A percentile compares a stretch with the other conserved stretches of the same genome.
Conservation (phyloP, 352 stramenopile genomes). For the Pythium utonaiense region DNA sequence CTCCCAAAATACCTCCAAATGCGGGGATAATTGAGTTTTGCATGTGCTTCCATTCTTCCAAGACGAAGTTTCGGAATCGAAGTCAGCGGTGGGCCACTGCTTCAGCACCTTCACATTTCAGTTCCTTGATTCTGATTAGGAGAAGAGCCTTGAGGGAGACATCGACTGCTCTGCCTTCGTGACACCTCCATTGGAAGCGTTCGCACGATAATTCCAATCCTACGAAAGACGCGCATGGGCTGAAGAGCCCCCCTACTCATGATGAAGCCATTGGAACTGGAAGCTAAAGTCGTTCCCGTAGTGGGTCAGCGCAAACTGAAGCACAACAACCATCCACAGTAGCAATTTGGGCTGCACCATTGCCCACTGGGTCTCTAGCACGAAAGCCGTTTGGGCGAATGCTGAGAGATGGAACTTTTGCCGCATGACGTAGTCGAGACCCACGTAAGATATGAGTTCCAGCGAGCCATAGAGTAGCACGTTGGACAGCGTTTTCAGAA, state of each 20-base stretch:
- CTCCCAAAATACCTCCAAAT: background rate
- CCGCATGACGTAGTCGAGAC: slow-evolving; percentile 2
- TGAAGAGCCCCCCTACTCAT: too few relatives aligned
- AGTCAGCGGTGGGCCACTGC: too few relatives aligned
- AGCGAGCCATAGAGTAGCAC: slow-evolving; percentile 19
- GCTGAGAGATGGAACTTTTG: slow-evolving; percentile 4
- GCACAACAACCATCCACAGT: slow-evolving; percentile 9
- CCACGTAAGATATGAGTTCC: slow-evolving; percentile 14
- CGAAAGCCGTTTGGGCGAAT: slow-evolving; percentile 16
- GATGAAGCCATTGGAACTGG: slow-evolving; percentile 17
- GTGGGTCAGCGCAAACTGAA: background rate
- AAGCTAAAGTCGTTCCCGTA: slow-evolving; percentile 20
- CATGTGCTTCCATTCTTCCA: too few relatives aligned
- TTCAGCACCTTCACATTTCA: too few relatives aligned
- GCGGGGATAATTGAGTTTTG: too few relatives aligned
- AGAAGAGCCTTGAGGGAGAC: too few relatives aligned
- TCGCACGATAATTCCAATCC: too few relatives aligned
- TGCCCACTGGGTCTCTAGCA: slow-evolving; percentile 17
- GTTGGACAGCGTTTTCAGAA: slow-evolving; percentile 2
- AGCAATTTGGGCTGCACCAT: slow-evolving; percentile 18
- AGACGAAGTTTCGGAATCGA: too few relatives aligned
- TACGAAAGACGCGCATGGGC: too few relatives aligned
- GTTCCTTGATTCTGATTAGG: too few relatives aligned
- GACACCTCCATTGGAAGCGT: too few relatives aligned
- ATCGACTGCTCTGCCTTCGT: too few relatives aligned